Evolutionary conservation across 768 basidiomycete species (phyloP).

Genomic region (Agrocybe chaxingu): DNA sequence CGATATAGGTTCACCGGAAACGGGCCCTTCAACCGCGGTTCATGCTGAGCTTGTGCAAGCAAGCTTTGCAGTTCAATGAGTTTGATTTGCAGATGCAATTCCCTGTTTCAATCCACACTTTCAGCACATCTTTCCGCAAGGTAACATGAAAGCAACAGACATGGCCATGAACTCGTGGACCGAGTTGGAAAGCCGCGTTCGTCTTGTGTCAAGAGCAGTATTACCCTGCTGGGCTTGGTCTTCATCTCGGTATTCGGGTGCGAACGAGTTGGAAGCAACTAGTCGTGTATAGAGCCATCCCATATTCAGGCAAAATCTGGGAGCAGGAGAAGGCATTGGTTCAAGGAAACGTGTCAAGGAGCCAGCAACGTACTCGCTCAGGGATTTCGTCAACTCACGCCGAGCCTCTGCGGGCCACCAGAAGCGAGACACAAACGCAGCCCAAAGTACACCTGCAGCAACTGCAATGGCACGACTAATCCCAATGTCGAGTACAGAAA

Average conservation of each 20-base stretch:
- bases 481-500: slow-evolving; percentile 69
- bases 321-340: background rate
- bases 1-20: slow-evolving; percentile 88
- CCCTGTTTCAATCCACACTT: slow-evolving; percentile 49
- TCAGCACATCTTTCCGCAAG: background rate
- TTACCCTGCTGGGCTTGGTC: slow-evolving; percentile 18
- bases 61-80: slow-evolving; percentile 82
- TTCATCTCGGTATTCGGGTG: slow-evolving; percentile 42
- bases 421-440: slow-evolving; percentile 78
- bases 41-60: slow-evolving; percentile 87
- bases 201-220: slow-evolving; percentile 18
- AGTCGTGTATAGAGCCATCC: slow-evolving; percentile 94
- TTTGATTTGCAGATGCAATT: slow-evolving; percentile 90
- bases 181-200: slow-evolving; percentile 52
- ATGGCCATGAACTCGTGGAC: slow-evolving; percentile 91
- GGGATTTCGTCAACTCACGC: slow-evolving; percentile 75
- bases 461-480: slow-evolving; percentile 78
- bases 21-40: slow-evolving; percentile 93
- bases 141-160: slow-evolving; percentile 37
- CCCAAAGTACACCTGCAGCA: slow-evolving; percentile 84
- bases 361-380: slow-evolving; percentile 63
- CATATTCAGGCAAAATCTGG: slow-evolving; percentile 87
- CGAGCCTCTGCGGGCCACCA: slow-evolving; percentile 98
- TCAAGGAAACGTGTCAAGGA: background rate
- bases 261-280: slow-evolving; percentile 81